Conservation (phyloP, 2,329 filamentous ascomycete species). For the Cercospora brassicicola region DNA sequence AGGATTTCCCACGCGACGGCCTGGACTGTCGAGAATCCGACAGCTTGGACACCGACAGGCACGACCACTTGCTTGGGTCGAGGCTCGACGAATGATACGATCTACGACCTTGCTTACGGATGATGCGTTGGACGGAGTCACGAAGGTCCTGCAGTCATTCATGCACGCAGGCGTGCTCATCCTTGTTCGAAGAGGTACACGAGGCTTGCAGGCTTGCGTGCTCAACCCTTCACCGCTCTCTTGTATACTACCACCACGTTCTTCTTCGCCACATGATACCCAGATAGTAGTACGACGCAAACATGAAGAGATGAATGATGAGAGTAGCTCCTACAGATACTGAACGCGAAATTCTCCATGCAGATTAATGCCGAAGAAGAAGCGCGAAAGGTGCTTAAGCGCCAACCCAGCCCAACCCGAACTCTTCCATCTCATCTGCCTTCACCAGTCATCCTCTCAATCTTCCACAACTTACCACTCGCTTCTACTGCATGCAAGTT, state of each 20-base stretch:
- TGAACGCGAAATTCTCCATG: not conserved
- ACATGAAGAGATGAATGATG: not conserved
- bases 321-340: not conserved
- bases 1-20: conserved; percentile 1
- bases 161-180: conserved; percentile 8
- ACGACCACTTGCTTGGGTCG: conserved; percentile 9
- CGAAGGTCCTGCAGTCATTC: not conserved
- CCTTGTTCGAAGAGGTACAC: conserved; percentile 4
- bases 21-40: conserved; percentile 6
- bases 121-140: conserved; percentile 11
- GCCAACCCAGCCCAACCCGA: not conserved
- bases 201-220: not conserved
- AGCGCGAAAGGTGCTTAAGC: not conserved
- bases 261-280: conserved; percentile 10
- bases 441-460: not conserved
- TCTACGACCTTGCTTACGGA: conserved; percentile 10
- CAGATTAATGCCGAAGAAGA: not conserved
- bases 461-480: not conserved
- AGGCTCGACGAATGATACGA: conserved; percentile 11
- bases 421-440: not conserved
- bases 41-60: conserved; percentile 7
- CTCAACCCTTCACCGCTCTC: conserved; percentile 11
- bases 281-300: not conserved
- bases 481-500: not conserved
- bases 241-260: conserved; percentile 2